Base-by-base conservation (phyloP, 2,329 filamentous ascomycete species). In the Zasmidium citrigriseum region DNA sequence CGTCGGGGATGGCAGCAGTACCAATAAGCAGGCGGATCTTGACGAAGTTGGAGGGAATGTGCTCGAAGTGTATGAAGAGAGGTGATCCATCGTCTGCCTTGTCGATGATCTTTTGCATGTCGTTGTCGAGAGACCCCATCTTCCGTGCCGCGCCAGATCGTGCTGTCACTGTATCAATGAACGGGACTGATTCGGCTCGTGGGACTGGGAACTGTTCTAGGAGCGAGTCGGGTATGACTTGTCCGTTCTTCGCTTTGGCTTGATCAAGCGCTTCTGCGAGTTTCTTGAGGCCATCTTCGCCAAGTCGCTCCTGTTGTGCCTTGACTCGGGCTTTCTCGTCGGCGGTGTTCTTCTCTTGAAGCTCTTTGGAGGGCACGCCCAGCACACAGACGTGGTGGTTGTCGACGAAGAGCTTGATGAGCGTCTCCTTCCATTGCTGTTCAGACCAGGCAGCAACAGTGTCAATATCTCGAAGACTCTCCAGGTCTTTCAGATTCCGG, bases 1-100 rank as follows among this genome's bases (percentile, higher is more conserved):
- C 85, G n/a, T 89, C 83, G 0, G 93, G 91, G 1, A 97, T 80
- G 27, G 85, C 80, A 1, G 86, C 83, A 0, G 92, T 96, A 53
- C 91, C 91, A 51, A 98, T 80, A 56, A 95, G 86, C 21, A 98
- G 76, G 49, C 86, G 88, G 58, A 98, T 83, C 67, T 93, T 89
- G 5, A 96, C 91, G 73, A 99, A 99, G 70, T 91, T 96, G 59
- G 91, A 96, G 1, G 89, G 88, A 14, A 98, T 92, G 69, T 96
- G 88, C 75, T 99, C 95, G 65, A 96, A 99, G 75, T 99, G 93
- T n/a, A 99, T 82, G 75, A 97, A 99, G 2, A 98, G 79, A 0
- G 91, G 89, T 16, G 65, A 69, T 16, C 81, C 79, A 5, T 80
- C 74, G 38, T 83, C 81, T 44, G 91, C 85, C 14, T 82, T 78